Conservation (phyloP, 768 basidiomycete genomes). For the Piloderma croceum region DNA sequence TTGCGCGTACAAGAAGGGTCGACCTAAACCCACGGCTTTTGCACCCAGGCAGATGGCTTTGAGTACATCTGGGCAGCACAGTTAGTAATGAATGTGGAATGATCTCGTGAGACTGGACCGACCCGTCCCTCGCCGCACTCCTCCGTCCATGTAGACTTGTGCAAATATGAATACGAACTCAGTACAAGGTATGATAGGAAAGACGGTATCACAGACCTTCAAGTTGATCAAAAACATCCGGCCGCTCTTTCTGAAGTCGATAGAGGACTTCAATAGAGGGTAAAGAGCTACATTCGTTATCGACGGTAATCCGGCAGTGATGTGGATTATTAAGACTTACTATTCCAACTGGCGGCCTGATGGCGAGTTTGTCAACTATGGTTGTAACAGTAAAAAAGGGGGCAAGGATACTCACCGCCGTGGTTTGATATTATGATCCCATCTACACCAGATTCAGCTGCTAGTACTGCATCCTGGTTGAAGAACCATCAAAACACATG, state of each 20-base stretch:
- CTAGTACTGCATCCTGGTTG: constrained; percentile 75
- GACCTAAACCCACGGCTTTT: constrained; percentile 77
- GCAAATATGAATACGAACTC: neutral
- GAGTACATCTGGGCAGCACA: constrained; percentile 53
- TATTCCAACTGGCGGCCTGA: constrained; percentile 77
- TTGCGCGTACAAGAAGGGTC: constrained; percentile 82
- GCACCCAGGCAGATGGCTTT: constrained; percentile 91
- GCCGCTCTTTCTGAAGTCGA: constrained; percentile 62
- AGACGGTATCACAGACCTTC: constrained; percentile 44
- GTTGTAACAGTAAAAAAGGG: neutral
- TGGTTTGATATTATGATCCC: constrained; percentile 91
- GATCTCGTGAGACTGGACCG: constrained; percentile 10
- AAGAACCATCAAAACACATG: neutral
- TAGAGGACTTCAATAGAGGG: constrained; percentile 78
- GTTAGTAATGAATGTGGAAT: neutral
- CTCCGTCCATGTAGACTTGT: constrained; percentile 81
- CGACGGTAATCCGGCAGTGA: constrained; percentile 12
- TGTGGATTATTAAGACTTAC: constrained; percentile 33
- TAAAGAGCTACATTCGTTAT: constrained; percentile 47
- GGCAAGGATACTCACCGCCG: constrained; percentile 50
- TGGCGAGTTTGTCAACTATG: constrained; percentile 1
- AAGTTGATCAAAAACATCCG: constrained; percentile 64
- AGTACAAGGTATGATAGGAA: constrained; percentile 5
- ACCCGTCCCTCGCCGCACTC: constrained; percentile 75
- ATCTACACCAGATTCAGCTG: constrained; percentile 76